Evolutionary conservation across 768 basidiomycete species (phyloP).

Genomic region (Neoboletus brunneissimus): DNA sequence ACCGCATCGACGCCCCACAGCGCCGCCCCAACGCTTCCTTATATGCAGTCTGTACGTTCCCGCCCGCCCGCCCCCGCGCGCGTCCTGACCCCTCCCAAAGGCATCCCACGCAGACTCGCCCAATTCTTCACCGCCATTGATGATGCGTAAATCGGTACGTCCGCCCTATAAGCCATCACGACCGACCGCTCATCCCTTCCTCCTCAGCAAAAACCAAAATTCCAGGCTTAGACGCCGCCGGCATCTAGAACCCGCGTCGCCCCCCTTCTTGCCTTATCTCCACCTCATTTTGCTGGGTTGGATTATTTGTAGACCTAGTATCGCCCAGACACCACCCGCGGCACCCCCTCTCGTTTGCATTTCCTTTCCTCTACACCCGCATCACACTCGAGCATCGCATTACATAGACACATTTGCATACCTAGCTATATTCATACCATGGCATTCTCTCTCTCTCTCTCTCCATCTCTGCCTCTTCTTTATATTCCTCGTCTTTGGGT

Average conservation of each 20-base stretch:
- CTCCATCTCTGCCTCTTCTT: not conserved
- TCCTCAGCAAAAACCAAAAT: constrained; percentile 34
- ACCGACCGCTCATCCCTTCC: not conserved
- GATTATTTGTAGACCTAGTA: constrained; percentile 24
- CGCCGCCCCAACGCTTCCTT: constrained; percentile 32
- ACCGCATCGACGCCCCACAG: constrained; percentile 37
- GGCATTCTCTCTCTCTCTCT: constrained; percentile 24
- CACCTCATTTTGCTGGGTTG: constrained; percentile 11
- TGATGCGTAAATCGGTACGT: constrained; percentile 56
- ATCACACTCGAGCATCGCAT: constrained; percentile 28
- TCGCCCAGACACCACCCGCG: constrained; percentile 11
- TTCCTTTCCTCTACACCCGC: constrained; percentile 1
- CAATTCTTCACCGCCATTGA: constrained; percentile 44
- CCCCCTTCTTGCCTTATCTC: not conserved
- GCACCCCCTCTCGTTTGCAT: constrained; percentile 21
- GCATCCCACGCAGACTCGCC: constrained; percentile 37
- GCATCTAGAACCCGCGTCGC: constrained; percentile 3
- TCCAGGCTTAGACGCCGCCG: constrained; percentile 24
- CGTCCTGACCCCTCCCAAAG: constrained; percentile 26
- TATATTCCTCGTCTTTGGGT: constrained; percentile 14
- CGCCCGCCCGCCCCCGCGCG: not conserved
- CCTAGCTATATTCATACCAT: constrained; percentile 37
- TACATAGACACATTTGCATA: constrained; percentile 33
- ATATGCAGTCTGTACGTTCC: constrained; percentile 38
- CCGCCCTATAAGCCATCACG: not conserved